These are phyloP conservation scores for Curvularia spicifera DNA, from an alignment of 2,329 filamentous ascomycete genomes.

Conservation along the genomic window DNA sequence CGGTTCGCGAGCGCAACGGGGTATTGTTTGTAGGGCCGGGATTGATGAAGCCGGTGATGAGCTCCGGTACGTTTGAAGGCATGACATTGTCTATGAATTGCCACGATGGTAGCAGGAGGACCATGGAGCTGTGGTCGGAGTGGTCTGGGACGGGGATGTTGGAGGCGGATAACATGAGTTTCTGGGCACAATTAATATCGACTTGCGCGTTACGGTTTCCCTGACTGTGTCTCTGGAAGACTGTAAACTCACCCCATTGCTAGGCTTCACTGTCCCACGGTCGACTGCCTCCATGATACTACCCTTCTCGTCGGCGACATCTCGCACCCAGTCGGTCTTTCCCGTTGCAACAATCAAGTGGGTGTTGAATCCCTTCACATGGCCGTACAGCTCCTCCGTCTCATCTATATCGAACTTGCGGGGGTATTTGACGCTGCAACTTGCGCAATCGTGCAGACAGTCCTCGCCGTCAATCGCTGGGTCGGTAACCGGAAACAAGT, in stretches of 20 bases:
- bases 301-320: slow-evolving; percentile 80
- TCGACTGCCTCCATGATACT: slow-evolving; percentile 63
- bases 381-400: slow-evolving; percentile 79
- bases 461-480: slow-evolving; percentile 84
- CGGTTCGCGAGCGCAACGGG: slow-evolving; percentile 54
- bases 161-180: slow-evolving; percentile 87
- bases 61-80: slow-evolving; percentile 71
- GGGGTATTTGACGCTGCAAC: slow-evolving; percentile 80
- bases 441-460: slow-evolving; percentile 84
- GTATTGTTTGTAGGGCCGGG: slow-evolving; percentile 75
- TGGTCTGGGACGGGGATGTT: slow-evolving; percentile 81
- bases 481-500: slow-evolving; percentile 76
- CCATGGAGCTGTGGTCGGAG: slow-evolving; percentile 70
- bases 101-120: slow-evolving; percentile 86
- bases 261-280: slow-evolving; percentile 62
- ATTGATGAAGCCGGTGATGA: slow-evolving; percentile 75
- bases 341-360: slow-evolving; percentile 94
- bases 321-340: slow-evolving; percentile 91
- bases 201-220: background rate
- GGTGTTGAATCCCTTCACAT: slow-evolving; percentile 85
- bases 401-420: slow-evolving; percentile 75
- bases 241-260: slow-evolving; percentile 67
- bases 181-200: slow-evolving; percentile 55
- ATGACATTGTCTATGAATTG: slow-evolving; percentile 83
- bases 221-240: background rate